Conservation (phyloP, 139 green algal genomes). For the Chlorella ohadii region DNA sequence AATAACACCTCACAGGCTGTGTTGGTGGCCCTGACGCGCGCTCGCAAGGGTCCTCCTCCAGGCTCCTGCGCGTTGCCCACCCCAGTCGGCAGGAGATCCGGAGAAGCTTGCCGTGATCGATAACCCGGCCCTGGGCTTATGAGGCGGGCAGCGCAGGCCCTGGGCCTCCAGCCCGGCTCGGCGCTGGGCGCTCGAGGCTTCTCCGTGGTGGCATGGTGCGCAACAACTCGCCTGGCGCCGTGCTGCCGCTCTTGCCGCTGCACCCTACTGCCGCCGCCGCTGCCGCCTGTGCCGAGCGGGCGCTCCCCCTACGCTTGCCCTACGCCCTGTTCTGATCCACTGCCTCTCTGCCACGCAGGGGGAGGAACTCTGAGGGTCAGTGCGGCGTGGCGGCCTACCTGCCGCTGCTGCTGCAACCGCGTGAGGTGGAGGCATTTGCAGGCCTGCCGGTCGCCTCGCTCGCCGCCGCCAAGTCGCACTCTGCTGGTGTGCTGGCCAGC, state of each 20-base stretch:
- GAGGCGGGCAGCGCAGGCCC: not conserved
- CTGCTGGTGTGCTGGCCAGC: conserved; percentile 39
- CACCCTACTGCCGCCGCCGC: not conserved
- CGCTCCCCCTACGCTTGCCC: not conserved
- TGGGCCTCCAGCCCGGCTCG: not conserved
- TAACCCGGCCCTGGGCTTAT: not conserved
- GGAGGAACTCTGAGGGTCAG: conserved; percentile 66
- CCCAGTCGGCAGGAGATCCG: too few relatives aligned
- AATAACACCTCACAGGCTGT: too few relatives aligned
- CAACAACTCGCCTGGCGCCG: not conserved
- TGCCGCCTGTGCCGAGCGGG: not conserved
- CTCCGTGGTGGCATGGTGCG: conserved; percentile 24
- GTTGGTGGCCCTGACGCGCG: too few relatives aligned
- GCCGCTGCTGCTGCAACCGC: conserved; percentile 55
- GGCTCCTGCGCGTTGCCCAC: too few relatives aligned
- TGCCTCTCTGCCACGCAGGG: conserved; percentile 44
- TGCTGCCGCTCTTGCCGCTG: not conserved
- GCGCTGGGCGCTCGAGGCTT: not conserved
- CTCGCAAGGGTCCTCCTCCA: too few relatives aligned
- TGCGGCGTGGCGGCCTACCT: conserved; percentile 48
- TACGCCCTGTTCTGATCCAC: too few relatives aligned
- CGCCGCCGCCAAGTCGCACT: conserved; percentile 52
- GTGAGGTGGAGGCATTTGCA: conserved; percentile 50
- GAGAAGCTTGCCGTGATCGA: too few relatives aligned
- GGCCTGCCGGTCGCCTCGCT: conserved; percentile 33